phyloP scores from a whole-genome alignment of 352 stramenopile genomes.

The Phytophthora ohioensis region DNA sequence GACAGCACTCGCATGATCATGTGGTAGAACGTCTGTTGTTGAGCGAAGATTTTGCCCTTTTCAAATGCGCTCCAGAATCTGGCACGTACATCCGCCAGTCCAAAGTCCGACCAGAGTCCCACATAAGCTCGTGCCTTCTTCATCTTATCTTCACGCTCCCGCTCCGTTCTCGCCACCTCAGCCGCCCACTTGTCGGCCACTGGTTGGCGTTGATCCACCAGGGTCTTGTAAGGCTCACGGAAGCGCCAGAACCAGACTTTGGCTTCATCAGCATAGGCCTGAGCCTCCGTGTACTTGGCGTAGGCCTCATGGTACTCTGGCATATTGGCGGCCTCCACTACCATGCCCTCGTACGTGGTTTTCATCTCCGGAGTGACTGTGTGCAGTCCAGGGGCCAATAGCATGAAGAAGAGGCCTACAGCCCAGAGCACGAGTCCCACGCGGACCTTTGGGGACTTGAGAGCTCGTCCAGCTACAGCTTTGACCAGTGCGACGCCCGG shows the following conservation, averaged over 20 bases:
- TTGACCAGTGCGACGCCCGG: constrained; percentile 65
- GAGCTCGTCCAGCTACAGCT: constrained; percentile 55
- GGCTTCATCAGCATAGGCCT: constrained; percentile 67
- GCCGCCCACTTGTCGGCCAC: constrained; percentile 68
- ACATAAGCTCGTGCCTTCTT: constrained; percentile 82
- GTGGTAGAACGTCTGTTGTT: constrained; percentile 90
- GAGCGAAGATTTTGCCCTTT: constrained; percentile 86
- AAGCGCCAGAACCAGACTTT: constrained; percentile 92
- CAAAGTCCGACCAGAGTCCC: constrained; percentile 87
- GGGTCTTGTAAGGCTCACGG: constrained; percentile 72
- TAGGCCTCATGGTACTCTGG: constrained; percentile 82
- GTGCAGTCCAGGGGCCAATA: constrained; percentile 67
- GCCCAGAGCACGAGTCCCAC: constrained; percentile 73
- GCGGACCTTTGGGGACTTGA: constrained; percentile 71
- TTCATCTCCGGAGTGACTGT: constrained; percentile 83
- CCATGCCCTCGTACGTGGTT: constrained; percentile 75
- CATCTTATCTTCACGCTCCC: constrained; percentile 73
- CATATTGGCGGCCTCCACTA: constrained; percentile 81
- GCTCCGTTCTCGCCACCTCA: constrained; percentile 66
- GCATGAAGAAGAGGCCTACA: constrained; percentile 87
- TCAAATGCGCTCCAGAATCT: constrained; percentile 88
- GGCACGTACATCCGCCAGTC: constrained; percentile 73
- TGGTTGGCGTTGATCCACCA: constrained; percentile 65
- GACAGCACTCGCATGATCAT: constrained; percentile 82
- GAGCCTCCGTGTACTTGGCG: constrained; percentile 55